Evolutionary conservation across 192 early-diverging fungal genomes (phyloP).

Genomic region (Backusella australiensis): DNA sequence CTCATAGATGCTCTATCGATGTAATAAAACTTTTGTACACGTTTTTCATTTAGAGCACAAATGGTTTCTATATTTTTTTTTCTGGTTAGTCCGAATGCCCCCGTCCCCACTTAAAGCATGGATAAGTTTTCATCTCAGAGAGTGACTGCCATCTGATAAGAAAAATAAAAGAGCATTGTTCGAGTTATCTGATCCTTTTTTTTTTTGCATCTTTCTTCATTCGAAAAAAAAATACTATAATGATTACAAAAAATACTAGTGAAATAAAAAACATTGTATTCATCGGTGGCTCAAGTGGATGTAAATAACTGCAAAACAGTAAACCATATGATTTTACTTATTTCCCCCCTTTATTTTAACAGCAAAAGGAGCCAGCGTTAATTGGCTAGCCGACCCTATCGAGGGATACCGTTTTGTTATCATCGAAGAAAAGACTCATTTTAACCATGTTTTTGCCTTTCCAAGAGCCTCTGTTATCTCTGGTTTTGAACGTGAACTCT

Average conservation of each 20-base stretch:
- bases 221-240: background rate
- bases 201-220: background rate
- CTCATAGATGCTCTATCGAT: background rate
- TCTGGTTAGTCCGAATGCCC: background rate
- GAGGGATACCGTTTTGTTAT: slow-evolving; percentile 51
- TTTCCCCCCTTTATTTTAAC: background rate
- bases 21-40: background rate
- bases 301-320: slow-evolving; percentile 17
- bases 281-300: slow-evolving; percentile 51
- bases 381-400: slow-evolving; percentile 33
- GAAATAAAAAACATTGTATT: slow-evolving; percentile 38
- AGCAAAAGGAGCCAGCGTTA: slow-evolving; percentile 33
- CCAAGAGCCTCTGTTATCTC: slow-evolving; percentile 53
- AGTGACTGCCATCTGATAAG: slow-evolving; percentile 4
- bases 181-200: background rate
- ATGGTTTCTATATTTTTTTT: background rate
- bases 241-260: background rate
- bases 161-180: background rate
- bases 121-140: background rate
- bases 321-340: background rate
- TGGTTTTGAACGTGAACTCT: slow-evolving; percentile 59
- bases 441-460: slow-evolving; percentile 65
- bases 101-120: background rate
- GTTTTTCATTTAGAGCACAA: background rate
- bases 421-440: slow-evolving; percentile 57